phyloP scores from a whole-genome alignment of 2,329 filamentous ascomycete species.

The Hypoxylon sp. region DNA sequence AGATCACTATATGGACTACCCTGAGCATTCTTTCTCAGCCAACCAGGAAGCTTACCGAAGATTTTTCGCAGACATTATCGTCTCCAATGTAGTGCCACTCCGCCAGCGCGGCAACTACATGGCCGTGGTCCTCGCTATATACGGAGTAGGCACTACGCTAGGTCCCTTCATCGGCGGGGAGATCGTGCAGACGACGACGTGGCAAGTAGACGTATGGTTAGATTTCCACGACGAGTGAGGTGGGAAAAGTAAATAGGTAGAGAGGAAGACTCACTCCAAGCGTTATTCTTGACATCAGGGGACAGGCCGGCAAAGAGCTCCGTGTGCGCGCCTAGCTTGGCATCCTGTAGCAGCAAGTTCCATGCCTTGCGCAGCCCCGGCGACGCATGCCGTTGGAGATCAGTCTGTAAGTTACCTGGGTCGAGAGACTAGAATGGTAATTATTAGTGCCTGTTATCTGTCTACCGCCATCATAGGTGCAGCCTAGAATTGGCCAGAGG shows the following conservation, averaged over 20 bases:
- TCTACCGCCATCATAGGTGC: not conserved
- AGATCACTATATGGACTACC: not conserved
- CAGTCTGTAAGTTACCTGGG: conserved; percentile 26
- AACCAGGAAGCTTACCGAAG: not conserved
- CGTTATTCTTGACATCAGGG: not conserved
- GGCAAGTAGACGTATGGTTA: not conserved
- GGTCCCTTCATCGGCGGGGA: conserved; percentile 24
- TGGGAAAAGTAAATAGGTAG: not conserved
- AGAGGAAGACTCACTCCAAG: not conserved
- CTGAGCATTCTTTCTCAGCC: not conserved
- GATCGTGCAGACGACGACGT: conserved; percentile 6
- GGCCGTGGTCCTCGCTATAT: conserved; percentile 27
- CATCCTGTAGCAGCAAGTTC: too few relatives aligned
- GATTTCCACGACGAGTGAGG: not conserved
- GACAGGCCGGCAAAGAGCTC: not conserved
- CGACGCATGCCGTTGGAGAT: conserved; percentile 2
- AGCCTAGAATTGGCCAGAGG: not conserved
- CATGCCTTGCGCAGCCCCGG: too few relatives aligned
- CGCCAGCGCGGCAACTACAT: conserved; percentile 52
- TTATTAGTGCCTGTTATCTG: not conserved
- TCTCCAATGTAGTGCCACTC: conserved; percentile 57
- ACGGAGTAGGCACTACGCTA: conserved; percentile 21
- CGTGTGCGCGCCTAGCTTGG: not conserved
- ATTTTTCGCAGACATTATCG: conserved; percentile 49
- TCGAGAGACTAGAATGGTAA: conserved; percentile 14